A percentile compares a stretch with the other conserved stretches of the same genome.
Conservation (phyloP, 2,329 filamentous ascomycete species). For the Botrytis deweyae region DNA sequence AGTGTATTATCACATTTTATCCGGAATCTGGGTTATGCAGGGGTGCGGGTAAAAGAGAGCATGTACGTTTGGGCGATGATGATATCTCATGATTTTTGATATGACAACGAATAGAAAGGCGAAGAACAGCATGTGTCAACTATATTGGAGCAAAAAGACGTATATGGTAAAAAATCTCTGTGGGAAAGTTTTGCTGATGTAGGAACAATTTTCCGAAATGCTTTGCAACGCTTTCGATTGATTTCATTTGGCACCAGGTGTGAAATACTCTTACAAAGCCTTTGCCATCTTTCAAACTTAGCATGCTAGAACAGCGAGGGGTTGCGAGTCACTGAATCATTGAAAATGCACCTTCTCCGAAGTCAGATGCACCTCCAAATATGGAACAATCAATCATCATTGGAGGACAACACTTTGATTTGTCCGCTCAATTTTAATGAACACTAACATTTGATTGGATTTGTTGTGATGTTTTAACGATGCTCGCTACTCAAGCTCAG, state of each 20-base stretch:
- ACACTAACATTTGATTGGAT: neutral
- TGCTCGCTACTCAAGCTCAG: neutral
- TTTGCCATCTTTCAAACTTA: neutral
- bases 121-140: neutral
- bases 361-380: neutral
- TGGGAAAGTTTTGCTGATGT: neutral
- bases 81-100: neutral
- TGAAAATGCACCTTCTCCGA: neutral
- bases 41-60: neutral
- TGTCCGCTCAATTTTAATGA: neutral
- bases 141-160: neutral
- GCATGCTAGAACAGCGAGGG: neutral
- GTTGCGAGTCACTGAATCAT: neutral
- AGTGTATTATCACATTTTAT: conserved; percentile 2
- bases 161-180: neutral
- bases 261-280: no score
- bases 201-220: no score
- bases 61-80: neutral
- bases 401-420: neutral
- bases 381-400: neutral
- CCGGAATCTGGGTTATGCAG: conserved; percentile 12
- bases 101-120: neutral
- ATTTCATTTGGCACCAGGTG: neutral
- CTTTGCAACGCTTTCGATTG: neutral
- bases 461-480: neutral